phyloP scores from a whole-genome alignment of 1,284 basidiomycete species.

The Stereum hirsutum region DNA sequence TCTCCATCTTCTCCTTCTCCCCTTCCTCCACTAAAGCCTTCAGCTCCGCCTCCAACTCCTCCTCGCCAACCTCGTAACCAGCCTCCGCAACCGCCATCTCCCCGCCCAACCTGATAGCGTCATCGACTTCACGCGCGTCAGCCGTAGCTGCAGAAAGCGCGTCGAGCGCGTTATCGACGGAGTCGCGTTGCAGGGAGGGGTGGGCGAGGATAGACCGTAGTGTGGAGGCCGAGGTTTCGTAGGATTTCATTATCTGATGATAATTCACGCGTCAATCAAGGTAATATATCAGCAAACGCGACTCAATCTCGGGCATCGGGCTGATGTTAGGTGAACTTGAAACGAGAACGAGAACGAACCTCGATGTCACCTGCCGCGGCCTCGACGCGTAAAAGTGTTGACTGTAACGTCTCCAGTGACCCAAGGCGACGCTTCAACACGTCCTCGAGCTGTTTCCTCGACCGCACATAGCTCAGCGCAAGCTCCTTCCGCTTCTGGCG shows the following conservation, averaged over 20 bases:
- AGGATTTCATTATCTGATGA: slow-evolving; percentile 82
- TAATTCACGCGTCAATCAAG: neutral
- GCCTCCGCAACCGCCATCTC: slow-evolving; percentile 46
- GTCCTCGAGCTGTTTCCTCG: slow-evolving; percentile 75
- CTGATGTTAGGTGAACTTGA: neutral
- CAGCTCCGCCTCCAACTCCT: slow-evolving; percentile 55
- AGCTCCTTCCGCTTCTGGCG: slow-evolving; percentile 61
- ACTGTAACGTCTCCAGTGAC: slow-evolving; percentile 66
- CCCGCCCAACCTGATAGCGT: slow-evolving; percentile 61
- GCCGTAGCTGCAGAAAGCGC: slow-evolving; percentile 76
- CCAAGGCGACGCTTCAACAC: slow-evolving; percentile 67
- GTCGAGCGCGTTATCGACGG: slow-evolving; percentile 82
- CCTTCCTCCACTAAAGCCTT: slow-evolving; percentile 40
- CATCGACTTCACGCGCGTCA: slow-evolving; percentile 77
- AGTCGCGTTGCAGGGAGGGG: slow-evolving; percentile 69
- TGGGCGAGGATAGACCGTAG: slow-evolving; percentile 70
- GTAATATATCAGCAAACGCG: neutral
- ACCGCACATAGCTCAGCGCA: slow-evolving; percentile 70
- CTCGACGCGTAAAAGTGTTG: slow-evolving; percentile 78
- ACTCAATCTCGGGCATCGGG: too few relatives aligned
- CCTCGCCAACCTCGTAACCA: slow-evolving; percentile 44
- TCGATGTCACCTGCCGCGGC: slow-evolving; percentile 83
- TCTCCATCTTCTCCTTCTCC: slow-evolving; percentile 26
- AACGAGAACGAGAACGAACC: slow-evolving; percentile 31
- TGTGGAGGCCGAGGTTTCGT: slow-evolving; percentile 74